These are phyloP conservation scores for Hippophae tibetana DNA, from an alignment of 306 rosid species.

Conservation along the genomic window DNA sequence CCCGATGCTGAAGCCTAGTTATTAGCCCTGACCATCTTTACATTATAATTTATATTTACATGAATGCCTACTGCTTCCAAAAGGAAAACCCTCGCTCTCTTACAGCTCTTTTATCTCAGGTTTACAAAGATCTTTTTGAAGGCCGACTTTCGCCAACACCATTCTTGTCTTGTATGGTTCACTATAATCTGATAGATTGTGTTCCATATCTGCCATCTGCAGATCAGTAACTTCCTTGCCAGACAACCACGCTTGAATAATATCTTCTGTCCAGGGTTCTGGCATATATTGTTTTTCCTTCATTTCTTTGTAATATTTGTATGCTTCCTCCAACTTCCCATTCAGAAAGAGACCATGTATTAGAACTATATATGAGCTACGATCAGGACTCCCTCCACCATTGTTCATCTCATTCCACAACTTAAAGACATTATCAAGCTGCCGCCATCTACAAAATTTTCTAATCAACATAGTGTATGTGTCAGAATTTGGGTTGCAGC, in stretches of 20 bases:
- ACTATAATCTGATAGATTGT: slow-evolving; percentile 20
- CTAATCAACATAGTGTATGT: slow-evolving; percentile 83
- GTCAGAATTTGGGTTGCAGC: slow-evolving; percentile 59
- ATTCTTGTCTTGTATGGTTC: slow-evolving; percentile 20
- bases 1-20: no score
- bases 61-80: slow-evolving; percentile 45
- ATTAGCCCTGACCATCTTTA: no score
- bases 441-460: slow-evolving; percentile 77
- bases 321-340: slow-evolving; percentile 61
- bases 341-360: slow-evolving; percentile 84
- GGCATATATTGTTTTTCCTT: slow-evolving; percentile 60
- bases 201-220: slow-evolving; percentile 18
- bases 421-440: slow-evolving; percentile 56
- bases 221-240: slow-evolving; percentile 32
- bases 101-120: slow-evolving; percentile 52
- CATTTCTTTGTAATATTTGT: slow-evolving; percentile 71
- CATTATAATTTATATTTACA: slow-evolving; percentile 8
- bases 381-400: slow-evolving; percentile 53
- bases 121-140: slow-evolving; percentile 32
- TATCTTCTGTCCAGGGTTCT: slow-evolving; percentile 63
- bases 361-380: slow-evolving; percentile 69
- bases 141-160: slow-evolving; percentile 28
- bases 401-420: slow-evolving; percentile 69
- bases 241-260: slow-evolving; percentile 69
- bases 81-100: slow-evolving; percentile 72